Base-by-base conservation (phyloP, 345 rosid species). In the Pistacia integerrima region DNA sequence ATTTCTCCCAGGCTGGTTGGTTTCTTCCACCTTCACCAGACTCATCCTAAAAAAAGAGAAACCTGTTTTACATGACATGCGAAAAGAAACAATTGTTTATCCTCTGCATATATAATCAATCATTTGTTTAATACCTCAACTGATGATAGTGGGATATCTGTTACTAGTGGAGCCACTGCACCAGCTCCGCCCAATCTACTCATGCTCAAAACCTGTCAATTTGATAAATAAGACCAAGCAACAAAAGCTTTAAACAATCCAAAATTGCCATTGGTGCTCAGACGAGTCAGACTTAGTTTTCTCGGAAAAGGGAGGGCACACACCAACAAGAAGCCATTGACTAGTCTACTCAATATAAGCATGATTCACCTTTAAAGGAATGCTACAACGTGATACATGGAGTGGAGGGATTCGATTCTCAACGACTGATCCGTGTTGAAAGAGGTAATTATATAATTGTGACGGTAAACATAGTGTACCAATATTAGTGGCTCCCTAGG, bases 131-230 rank as follows among this genome's bases (percentile, higher is more conserved):
- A 77, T 85, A 94, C 99, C 97, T 97, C 97, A 58, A 94, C 90
- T 74, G 98, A 91, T 71, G 98, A 88, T 68, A 92, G 82, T 74
- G 99, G 98, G 76, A 91, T 87, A 79, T 97, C 98, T 33, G 98
- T 90, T 68, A 97, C 98, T 73, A 97, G 98, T 79, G 98, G 98
- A 56, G 97, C 99, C 72, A 97, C 99, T 1, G 99, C 99, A 78
- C 98, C 98, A 61, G 99, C 94, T 73, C 89, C 98, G 16, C 99
- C 99, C 88, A 94, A 82, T 80, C 98, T 88, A 82, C 99, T 97
- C 98, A 97, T 97, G 90, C 98, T 97, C 78, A 97, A 85, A 75
- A 97, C 98, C 99, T 97, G 89, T 77, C 81, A 64, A 82, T 78
- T 84, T 76, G 81, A 81, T 82, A 52, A 76, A 69, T 75, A 48